Evolutionary conservation across 2,329 filamentous ascomycete genomes (phyloP).

Genomic region (Penicillium aurantiogriseum): DNA sequence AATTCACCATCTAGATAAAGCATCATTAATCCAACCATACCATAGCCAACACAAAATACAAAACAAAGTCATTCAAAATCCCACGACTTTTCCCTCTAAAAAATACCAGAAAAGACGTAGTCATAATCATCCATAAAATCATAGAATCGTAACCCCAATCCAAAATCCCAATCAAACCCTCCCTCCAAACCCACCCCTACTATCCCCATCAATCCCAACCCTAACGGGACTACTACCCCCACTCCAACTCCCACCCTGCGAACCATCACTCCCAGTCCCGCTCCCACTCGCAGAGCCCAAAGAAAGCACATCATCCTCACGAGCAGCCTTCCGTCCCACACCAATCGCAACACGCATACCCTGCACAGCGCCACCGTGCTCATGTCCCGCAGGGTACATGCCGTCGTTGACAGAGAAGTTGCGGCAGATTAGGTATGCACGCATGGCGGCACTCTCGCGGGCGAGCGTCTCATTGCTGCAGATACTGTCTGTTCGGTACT

Average conservation of each 20-base stretch:
- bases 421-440: constrained; percentile 94
- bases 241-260: constrained; percentile 50
- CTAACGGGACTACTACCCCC: constrained; percentile 55
- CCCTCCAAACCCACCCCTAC: not conserved
- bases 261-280: constrained; percentile 43
- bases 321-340: constrained; percentile 54
- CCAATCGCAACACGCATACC: constrained; percentile 65
- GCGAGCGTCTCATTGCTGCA: constrained; percentile 81
- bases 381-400: constrained; percentile 66
- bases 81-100: constrained; percentile 16
- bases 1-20: constrained; percentile 10
- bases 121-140: constrained; percentile 31
- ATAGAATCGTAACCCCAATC: constrained; percentile 7
- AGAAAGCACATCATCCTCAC: constrained; percentile 47
- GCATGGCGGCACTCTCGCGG: constrained; percentile 90
- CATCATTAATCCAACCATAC: not conserved
- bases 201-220: constrained; percentile 21
- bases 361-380: constrained; percentile 56
- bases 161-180: not conserved
- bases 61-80: not conserved
- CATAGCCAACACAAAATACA: not conserved
- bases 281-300: constrained; percentile 39
- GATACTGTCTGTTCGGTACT: constrained; percentile 87
- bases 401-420: constrained; percentile 97
- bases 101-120: not conserved